Evolutionary conservation across 768 basidiomycete genomes (phyloP), one percentile per base, ranked within the genome.

Genomic region (Hortiboletus campestris): DNA sequence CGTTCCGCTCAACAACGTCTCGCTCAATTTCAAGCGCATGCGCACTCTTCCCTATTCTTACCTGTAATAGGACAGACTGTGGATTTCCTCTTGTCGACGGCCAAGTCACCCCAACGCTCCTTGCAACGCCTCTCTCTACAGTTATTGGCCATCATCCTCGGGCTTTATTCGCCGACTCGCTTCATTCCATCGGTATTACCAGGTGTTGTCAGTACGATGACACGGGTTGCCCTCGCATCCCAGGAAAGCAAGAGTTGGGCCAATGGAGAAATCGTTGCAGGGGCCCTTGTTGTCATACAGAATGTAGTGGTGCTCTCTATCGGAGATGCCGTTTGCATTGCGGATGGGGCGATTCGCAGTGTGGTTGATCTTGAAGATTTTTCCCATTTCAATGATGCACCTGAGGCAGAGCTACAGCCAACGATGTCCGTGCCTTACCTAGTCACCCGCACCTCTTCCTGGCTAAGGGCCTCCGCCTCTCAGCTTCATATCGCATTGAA

Each of bases 401-500:
- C 57, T 20, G 45, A 52, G 20, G 53, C 46, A 42, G 57, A 63
- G 40, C 54, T 35, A 51, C 68, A 46, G 56, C 62, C 57, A 60
- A 59, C 62, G 6, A 55, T 63, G n/a, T 57, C 74, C 32, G 67
- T 63, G n/a, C 75, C 75, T 11, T 83, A 76, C 61, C 64, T 76
- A 19, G 83, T 84, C n/a, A 62, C 71, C 4, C 82, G 93, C 5
- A 88, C 89, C 0, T 67, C 82, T 13, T 76, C 85, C 0, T 98
- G 95, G 91, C 78, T 97, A 42, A 80, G 79, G 20, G 93, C 83
- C 35, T 94, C 92, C 1, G 77, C 89, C 2, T 81, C 91, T 6
- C 94, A 97, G 64, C 74, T 98, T 12, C 83, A 89, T 44, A 86
- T 92, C 22, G 91, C 94, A 9, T 67, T 98, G 49, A 89, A 91